Conservation (phyloP, 768 basidiomycete genomes). For the Baorangia bicolor region DNA sequence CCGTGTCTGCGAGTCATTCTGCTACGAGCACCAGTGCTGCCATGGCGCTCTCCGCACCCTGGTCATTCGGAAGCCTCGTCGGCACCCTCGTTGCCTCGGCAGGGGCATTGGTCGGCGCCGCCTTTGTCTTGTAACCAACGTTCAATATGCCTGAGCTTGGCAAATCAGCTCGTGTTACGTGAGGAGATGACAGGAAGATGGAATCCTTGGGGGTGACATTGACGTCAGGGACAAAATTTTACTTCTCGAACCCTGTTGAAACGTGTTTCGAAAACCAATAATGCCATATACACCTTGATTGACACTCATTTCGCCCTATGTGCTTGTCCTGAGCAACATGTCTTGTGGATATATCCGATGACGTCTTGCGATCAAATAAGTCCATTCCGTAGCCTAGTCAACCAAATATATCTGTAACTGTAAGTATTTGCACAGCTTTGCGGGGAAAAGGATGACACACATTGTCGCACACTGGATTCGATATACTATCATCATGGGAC, state of each 20-base stretch:
- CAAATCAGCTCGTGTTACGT: not conserved
- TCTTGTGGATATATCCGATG: not conserved
- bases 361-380: not conserved
- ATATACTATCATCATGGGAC: not conserved
- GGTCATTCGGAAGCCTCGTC: slow-evolving; percentile 18
- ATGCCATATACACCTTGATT: not conserved
- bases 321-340: not conserved
- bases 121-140: slow-evolving; percentile 22
- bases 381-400: too few species aligned
- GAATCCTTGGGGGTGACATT: not conserved
- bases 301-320: not conserved
- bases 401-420: too few species aligned
- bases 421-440: too few species aligned
- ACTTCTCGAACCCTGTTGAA: not conserved
- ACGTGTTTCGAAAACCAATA: not conserved
- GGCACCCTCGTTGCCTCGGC: slow-evolving; percentile 27
- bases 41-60: slow-evolving; percentile 8
- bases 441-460: not conserved
- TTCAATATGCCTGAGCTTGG: not conserved
- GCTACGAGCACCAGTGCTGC: slow-evolving; percentile 16
- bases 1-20: not conserved
- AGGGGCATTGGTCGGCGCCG: slow-evolving; percentile 27
- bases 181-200: too few species aligned
- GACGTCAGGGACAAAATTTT: too few species aligned
- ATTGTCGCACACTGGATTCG: not conserved